Evolutionary conservation across 1,284 basidiomycete species (phyloP).

Genomic region (Erythrobasidium hasegawianum): DNA sequence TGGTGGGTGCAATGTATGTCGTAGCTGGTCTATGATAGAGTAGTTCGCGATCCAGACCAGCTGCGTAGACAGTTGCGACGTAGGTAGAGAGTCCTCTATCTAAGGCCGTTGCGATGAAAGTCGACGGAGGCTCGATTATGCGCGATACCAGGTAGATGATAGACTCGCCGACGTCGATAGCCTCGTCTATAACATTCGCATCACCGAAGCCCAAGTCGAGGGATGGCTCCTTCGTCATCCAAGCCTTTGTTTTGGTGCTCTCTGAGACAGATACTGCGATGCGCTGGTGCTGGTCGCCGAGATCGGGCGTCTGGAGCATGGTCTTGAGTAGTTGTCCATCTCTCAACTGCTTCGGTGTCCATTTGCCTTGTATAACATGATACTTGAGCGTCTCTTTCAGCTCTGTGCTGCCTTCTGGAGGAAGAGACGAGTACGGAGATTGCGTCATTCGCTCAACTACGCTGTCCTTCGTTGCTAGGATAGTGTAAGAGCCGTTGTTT

Average conservation of each 20-base stretch:
- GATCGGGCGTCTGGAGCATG: slow-evolving; percentile 63
- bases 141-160: slow-evolving; percentile 86
- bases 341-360: slow-evolving; percentile 64
- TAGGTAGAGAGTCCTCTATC: slow-evolving; percentile 80
- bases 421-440: slow-evolving; percentile 55
- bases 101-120: slow-evolving; percentile 75
- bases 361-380: slow-evolving; percentile 78
- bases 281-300: slow-evolving; percentile 68
- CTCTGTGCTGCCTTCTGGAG: slow-evolving; percentile 62
- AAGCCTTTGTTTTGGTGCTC: neutral
- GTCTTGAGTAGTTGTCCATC: slow-evolving; percentile 75
- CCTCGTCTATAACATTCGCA: slow-evolving; percentile 71
- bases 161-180: slow-evolving; percentile 70
- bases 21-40: slow-evolving; percentile 62
- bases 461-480: slow-evolving; percentile 81
- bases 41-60: slow-evolving; percentile 67
- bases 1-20: slow-evolving; percentile 82
- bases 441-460: slow-evolving; percentile 56
- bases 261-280: slow-evolving; percentile 62
- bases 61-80: slow-evolving; percentile 81
- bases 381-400: slow-evolving; percentile 66
- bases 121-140: slow-evolving; percentile 73
- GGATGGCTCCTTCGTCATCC: neutral
- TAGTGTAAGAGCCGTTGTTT: slow-evolving; percentile 57
- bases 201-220: slow-evolving; percentile 74